Conservation (phyloP, 176 grass and related monocot genomes). For the Triticum aestivum region DNA sequence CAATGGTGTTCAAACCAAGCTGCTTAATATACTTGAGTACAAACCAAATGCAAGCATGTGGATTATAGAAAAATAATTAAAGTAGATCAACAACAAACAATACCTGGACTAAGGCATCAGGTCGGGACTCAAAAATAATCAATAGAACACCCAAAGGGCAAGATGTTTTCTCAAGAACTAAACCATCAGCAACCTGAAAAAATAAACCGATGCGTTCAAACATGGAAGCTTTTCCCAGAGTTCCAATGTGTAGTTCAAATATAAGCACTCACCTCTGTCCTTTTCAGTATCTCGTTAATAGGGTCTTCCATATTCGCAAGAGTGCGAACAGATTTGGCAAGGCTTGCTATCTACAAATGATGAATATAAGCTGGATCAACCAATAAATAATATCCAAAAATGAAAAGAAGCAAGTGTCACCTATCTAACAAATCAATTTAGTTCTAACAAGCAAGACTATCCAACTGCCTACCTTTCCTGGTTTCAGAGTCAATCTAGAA, state of each 20-base stretch:
- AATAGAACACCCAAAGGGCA: slow-evolving; percentile 86
- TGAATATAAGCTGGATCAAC: slow-evolving; percentile 13
- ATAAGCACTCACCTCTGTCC: slow-evolving; percentile 60
- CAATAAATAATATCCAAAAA: slow-evolving; percentile 2
- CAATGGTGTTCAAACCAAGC: neutral
- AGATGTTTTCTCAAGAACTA: slow-evolving; percentile 89
- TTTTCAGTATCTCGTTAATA: slow-evolving; percentile 74
- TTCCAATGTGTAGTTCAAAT: slow-evolving; percentile 1
- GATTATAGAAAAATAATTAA: neutral
- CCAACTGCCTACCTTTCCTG: slow-evolving; percentile 58
- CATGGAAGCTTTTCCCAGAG: neutral
- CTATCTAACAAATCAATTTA: neutral
- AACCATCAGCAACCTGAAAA: slow-evolving; percentile 71
- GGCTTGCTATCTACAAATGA: slow-evolving; percentile 70
- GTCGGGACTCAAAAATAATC: slow-evolving; percentile 93
- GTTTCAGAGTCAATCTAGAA: slow-evolving; percentile 79
- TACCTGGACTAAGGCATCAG: slow-evolving; percentile 99
- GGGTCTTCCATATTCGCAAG: slow-evolving; percentile 96
- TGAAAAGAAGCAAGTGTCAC: neutral
- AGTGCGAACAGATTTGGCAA: slow-evolving; percentile 77
- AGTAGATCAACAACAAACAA: neutral
- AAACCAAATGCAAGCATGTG: neutral
- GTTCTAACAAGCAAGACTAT: neutral
- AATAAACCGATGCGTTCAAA: neutral
- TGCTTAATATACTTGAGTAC: slow-evolving; percentile 8